phyloP scores from a whole-genome alignment of 352 stramenopile genomes.

The Globisporangium iwayamae region DNA sequence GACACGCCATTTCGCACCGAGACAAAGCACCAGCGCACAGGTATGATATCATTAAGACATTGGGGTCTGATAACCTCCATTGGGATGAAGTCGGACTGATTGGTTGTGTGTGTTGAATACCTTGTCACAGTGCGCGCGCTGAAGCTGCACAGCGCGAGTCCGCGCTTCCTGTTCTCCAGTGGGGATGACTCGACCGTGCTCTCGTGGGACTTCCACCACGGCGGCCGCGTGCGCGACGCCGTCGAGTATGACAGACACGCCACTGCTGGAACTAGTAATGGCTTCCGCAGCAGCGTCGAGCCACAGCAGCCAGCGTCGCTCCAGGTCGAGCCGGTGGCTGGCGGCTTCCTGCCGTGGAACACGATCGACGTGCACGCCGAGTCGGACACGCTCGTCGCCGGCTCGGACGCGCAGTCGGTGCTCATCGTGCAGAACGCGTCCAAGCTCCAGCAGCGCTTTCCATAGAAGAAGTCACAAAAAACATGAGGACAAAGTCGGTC shows the following conservation, averaged over 20 bases:
- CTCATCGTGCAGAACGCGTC: constrained; percentile 62
- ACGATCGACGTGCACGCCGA: constrained; percentile 61
- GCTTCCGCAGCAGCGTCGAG: constrained; percentile 3
- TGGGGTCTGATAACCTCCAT: background rate
- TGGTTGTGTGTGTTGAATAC: background rate
- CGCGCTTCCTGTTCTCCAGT: constrained; percentile 62
- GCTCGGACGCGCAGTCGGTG: constrained; percentile 74
- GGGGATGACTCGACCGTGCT: constrained; percentile 63
- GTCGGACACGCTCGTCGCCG: constrained; percentile 69
- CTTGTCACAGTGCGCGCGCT: constrained; percentile 42
- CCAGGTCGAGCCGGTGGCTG: constrained; percentile 34
- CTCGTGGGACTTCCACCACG: constrained; percentile 71
- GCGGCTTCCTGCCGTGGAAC: constrained; percentile 58
- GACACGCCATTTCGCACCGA: constrained; percentile 63
- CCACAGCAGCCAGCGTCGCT: constrained; percentile 20
- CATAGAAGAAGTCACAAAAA: background rate
- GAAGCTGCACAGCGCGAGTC: constrained; percentile 59
- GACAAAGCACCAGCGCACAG: constrained; percentile 53
- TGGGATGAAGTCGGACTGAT: background rate
- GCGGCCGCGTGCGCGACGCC: constrained; percentile 33
- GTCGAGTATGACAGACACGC: constrained; percentile 58
- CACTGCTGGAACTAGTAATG: constrained; percentile 16
- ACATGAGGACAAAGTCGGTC: no score
- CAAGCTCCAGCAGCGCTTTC: constrained; percentile 19
- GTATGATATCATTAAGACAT: constrained; percentile 15